These are phyloP conservation scores for Leishmania turanica DNA, from an alignment of 208 protist species.

Conservation along the genomic window DNA sequence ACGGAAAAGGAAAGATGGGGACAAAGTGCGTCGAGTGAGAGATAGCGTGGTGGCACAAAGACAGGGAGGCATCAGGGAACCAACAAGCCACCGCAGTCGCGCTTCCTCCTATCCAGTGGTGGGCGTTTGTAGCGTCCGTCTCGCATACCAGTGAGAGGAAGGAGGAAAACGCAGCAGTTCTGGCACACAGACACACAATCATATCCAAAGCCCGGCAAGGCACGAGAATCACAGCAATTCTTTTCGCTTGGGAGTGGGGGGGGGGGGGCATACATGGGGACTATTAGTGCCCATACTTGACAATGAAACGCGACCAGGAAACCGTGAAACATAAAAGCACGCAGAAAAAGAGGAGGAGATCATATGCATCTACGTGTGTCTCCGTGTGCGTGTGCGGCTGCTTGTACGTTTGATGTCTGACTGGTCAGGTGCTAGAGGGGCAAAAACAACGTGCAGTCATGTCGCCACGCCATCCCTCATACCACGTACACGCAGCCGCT, in stretches of 20 bases:
- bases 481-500: not conserved
- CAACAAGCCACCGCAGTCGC: not conserved
- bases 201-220: not conserved
- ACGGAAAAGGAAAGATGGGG: not conserved
- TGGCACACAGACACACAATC: not conserved
- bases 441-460: not conserved
- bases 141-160: not conserved
- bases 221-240: conserved; percentile 2
- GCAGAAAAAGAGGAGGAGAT: not conserved
- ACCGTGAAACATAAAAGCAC: not conserved
- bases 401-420: not conserved
- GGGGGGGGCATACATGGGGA: not conserved
- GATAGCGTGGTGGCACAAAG: not conserved
- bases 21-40: not conserved
- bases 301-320: not conserved
- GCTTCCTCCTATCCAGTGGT: too few relatives aligned
- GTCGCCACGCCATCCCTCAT: not conserved
- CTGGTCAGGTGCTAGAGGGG: not conserved
- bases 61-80: not conserved
- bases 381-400: not conserved
- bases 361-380: not conserved
- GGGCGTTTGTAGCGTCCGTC: not conserved
- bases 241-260: not conserved
- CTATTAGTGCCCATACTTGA: not conserved
- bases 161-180: not conserved